Evolutionary conservation across 2,329 filamentous ascomycete genomes (phyloP), one percentile per base, ranked within the genome.

Genomic region (Talaromyces marneffei): DNA sequence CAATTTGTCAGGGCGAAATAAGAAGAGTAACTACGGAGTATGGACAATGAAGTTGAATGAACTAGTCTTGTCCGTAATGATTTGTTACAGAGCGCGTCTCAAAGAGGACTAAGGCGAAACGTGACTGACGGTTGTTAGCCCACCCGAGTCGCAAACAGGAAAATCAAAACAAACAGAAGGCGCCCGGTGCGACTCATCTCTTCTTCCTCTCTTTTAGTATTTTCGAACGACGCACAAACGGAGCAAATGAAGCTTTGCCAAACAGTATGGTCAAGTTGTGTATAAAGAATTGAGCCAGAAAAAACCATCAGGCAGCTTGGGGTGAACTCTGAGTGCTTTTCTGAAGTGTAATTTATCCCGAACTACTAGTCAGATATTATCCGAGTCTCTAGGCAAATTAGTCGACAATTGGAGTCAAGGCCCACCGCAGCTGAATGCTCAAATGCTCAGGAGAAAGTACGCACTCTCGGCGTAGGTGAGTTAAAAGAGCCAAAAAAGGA

Each of bases 121-220:
- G 56, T 58, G 42, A 44, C 56, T 20, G 56, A 42, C 56, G 9
- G 31, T 52, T 35, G 54, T 31, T 27, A 53, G 59, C 12, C 40
- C 46, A 25, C 31, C 46, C 18, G 25, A 14, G 48, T 33, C 48
- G 29, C 48, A 69, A 69, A 59, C 2, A 64, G 71, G 37, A 71
- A 72, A 71, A 69, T 37, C 65, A 70, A 68, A 73, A 72, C 69
- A 72, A 73, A 72, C 66, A 68, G 27, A 25, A 31, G 46, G 16
- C 46, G 23, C 6, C 42, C 8, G 42, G 14, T 46, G 40, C 23
- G 25, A 29, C 44, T 50, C 46, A 18, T 18, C 25, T 50, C n/a
- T 50, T n/a, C n/a, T 50, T 18, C 20, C 27, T 50, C n/a, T 27
- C n/a, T 52, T 5, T 14, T 8, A 29, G 10, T 35, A 5, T 18